Percentiles rank a stretch among this genome's conserved stretches.
Conservation (phyloP, 2,329 filamentous ascomycete species). For the Malbranchea zuffiana region DNA sequence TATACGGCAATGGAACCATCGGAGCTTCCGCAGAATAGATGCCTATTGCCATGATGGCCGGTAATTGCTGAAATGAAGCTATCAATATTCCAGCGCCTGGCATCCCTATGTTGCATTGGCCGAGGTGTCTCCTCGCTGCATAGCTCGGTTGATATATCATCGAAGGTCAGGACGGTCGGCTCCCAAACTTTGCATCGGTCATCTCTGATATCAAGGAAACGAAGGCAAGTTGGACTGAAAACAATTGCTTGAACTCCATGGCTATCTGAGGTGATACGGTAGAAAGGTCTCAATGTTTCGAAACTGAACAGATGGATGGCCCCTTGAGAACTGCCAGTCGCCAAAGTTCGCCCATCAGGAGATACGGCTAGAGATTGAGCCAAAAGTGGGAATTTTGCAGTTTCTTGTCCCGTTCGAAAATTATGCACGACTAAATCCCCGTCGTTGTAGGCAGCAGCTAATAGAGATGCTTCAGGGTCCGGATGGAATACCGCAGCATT, state of each 20-base stretch:
- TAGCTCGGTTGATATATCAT: constrained; percentile 11
- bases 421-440: constrained; percentile 23
- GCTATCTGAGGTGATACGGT: constrained; percentile 23
- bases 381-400: constrained; percentile 8
- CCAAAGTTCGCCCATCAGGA: constrained; percentile 23
- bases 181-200: constrained; percentile 29
- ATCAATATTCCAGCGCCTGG: neutral
- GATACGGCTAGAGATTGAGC: constrained; percentile 19
- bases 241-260: constrained; percentile 20
- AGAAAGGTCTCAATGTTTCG: constrained; percentile 20
- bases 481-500: constrained; percentile 17
- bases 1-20: constrained; percentile 12
- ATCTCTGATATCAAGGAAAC: constrained; percentile 25
- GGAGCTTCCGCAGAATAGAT: constrained; percentile 12
- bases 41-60: neutral
- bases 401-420: constrained; percentile 10
- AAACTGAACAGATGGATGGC: constrained; percentile 24
- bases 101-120: neutral
- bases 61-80: constrained; percentile 9
- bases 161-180: constrained; percentile 18
- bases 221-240: constrained; percentile 24
- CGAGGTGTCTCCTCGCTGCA: constrained; percentile 9
- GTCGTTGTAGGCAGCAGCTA: constrained; percentile 22
- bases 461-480: constrained; percentile 11
- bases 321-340: constrained; percentile 17